phyloP scores from a whole-genome alignment of 495 filamentous ascomycete genomes.

The Cairneyella variabilis region DNA sequence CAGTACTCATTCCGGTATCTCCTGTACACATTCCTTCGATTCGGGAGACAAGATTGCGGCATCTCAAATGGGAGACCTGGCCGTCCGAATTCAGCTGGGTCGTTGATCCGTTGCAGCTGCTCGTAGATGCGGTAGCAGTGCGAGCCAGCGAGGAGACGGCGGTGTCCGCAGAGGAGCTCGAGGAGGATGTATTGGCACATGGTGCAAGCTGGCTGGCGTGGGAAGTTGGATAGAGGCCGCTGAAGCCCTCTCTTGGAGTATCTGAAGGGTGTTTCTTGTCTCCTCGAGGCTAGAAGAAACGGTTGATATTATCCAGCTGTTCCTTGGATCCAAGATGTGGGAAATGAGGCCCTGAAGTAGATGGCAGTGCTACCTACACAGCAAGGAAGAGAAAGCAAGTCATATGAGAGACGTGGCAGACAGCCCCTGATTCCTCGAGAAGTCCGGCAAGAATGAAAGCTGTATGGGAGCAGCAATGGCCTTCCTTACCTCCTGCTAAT shows the following conservation, averaged over 20 bases:
- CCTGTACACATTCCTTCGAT: conserved; percentile 16
- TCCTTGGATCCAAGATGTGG: too few species aligned
- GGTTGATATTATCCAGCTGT: too few species aligned
- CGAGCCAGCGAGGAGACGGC: conserved; percentile 21
- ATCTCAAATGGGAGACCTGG: conserved; percentile 25
- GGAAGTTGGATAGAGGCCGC: not conserved
- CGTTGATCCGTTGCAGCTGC: conserved; percentile 28
- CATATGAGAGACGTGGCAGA: too few species aligned
- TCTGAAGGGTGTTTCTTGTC: not conserved
- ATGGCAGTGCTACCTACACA: too few species aligned
- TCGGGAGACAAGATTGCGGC: conserved; percentile 24
- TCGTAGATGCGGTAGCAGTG: conserved; percentile 22
- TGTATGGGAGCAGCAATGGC: not conserved
- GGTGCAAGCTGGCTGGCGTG: not conserved
- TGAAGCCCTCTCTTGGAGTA: not conserved
- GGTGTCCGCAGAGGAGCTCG: conserved; percentile 27
- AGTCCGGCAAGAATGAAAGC: too few species aligned
- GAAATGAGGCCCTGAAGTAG: too few species aligned
- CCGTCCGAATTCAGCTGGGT: conserved; percentile 14
- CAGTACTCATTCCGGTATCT: conserved; percentile 18
- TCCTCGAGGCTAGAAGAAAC: too few species aligned
- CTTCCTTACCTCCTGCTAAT: not conserved
- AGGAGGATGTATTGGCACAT: conserved; percentile 32
- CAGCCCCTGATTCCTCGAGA: too few species aligned
- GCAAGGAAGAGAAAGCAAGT: too few species aligned